These are phyloP conservation scores for barley (Hordeum vulgare) DNA, from an alignment of 176 grass and related monocot species.

Conservation along the genomic window DNA sequence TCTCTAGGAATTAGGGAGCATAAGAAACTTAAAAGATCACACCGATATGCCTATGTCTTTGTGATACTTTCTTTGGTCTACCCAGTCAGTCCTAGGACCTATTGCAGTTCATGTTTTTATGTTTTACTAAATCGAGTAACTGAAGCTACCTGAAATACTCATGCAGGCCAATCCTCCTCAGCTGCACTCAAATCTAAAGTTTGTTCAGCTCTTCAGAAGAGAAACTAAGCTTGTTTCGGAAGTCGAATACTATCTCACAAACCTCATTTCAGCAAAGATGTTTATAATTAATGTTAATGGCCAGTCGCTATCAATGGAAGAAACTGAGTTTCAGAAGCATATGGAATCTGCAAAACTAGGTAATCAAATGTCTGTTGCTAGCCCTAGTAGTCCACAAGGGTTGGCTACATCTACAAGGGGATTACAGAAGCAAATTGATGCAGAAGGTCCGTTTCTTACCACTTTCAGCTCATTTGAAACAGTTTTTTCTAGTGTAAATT, in stretches of 20 bases:
- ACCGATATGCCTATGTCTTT: neutral
- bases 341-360: constrained; percentile 63
- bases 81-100: neutral
- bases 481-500: neutral
- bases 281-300: constrained; percentile 75
- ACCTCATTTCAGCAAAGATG: constrained; percentile 84
- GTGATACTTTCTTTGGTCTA: neutral
- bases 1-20: neutral
- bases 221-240: constrained; percentile 90
- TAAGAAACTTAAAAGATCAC: neutral
- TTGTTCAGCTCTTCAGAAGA: constrained; percentile 80
- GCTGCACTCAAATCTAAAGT: constrained; percentile 92
- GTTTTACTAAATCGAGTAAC: neutral
- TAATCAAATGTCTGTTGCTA: constrained; percentile 34
- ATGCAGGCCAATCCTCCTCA: constrained; percentile 88
- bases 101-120: neutral
- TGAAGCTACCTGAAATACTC: neutral
- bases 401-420: constrained; percentile 3
- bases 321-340: constrained; percentile 66
- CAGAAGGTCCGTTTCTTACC: constrained; percentile 28
- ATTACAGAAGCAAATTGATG: constrained; percentile 25
- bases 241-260: constrained; percentile 89
- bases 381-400: constrained; percentile 23
- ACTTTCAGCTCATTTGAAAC: neutral
- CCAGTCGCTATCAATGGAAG: constrained; percentile 63